Percentiles rank a stretch among this genome's conserved stretches.
Evolutionary conservation across 257 asterid species (phyloP).

Genomic region (Paulownia fortunei): DNA sequence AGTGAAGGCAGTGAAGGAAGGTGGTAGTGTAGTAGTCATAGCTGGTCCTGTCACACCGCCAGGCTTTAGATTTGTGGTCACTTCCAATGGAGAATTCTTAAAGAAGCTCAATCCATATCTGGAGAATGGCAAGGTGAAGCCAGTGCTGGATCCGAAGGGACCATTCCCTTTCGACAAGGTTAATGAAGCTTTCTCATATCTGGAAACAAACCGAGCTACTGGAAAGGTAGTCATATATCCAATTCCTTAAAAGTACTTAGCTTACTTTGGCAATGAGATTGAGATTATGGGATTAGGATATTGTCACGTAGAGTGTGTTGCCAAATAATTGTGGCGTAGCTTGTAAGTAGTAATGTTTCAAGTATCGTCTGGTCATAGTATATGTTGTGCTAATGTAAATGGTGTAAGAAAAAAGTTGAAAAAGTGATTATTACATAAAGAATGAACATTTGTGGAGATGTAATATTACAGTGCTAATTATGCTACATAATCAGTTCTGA

Average conservation of each 20-base stretch:
- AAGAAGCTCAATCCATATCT: constrained; percentile 63
- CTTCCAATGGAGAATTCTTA: constrained; percentile 61
- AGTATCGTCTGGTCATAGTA: too few species aligned
- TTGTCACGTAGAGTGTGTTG: too few species aligned
- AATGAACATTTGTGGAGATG: too few species aligned
- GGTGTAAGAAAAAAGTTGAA: too few species aligned
- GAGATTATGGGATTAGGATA: neutral
- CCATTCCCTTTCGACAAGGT: constrained; percentile 73
- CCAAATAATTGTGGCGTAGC: too few species aligned
- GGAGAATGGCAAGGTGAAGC: constrained; percentile 75
- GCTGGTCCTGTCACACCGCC: constrained; percentile 75
- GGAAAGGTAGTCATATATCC: constrained; percentile 89
- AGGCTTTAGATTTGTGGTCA: constrained; percentile 66
- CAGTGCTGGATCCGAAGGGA: constrained; percentile 78
- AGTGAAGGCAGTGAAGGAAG: constrained; percentile 76
- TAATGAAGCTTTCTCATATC: constrained; percentile 75
- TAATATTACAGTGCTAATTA: too few species aligned
- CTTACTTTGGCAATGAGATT: neutral
- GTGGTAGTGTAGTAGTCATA: constrained; percentile 67
- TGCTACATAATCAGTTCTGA: too few species aligned
- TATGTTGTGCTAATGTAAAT: too few species aligned
- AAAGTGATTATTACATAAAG: too few species aligned
- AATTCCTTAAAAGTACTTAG: constrained; percentile 46
- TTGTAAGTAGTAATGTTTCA: too few species aligned
- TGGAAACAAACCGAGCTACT: constrained; percentile 69